Percentiles rank a stretch among this genome's conserved stretches.
phyloP scores from a whole-genome alignment of 805 yeast genomes.

The Millerozyma miso region DNA sequence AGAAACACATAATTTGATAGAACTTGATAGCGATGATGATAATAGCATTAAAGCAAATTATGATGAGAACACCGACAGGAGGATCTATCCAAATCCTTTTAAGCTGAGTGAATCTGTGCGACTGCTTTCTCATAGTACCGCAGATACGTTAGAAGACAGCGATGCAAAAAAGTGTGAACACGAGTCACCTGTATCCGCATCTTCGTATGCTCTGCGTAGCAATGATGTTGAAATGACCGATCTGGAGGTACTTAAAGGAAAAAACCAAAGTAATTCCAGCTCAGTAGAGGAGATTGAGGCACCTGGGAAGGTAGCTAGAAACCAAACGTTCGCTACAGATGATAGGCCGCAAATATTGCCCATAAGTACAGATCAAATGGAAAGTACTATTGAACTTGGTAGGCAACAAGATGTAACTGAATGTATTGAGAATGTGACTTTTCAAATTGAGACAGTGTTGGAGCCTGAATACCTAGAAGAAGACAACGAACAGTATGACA shows the following conservation, averaged over 20 bases:
- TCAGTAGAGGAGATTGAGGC: slow-evolving; percentile 1
- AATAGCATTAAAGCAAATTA: too few relatives aligned
- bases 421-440: slow-evolving; percentile 89
- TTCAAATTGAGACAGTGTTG: slow-evolving; percentile 85
- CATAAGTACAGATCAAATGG: slow-evolving; percentile 61
- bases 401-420: slow-evolving; percentile 98
- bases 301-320: not conserved
- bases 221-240: slow-evolving; percentile 7
- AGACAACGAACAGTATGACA: slow-evolving; percentile 77
- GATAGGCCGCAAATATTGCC: slow-evolving; percentile 18
- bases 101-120: not conserved
- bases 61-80: too few relatives aligned
- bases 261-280: not conserved
- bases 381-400: slow-evolving; percentile 72
- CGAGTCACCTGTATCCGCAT: slow-evolving; percentile 1
- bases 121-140: not conserved
- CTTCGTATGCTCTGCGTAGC: not conserved
- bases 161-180: not conserved
- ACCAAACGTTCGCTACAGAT: not conserved
- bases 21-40: not conserved
- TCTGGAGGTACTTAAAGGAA: slow-evolving; percentile 5
- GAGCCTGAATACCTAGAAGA: slow-evolving; percentile 59
- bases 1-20: not conserved
- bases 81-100: not conserved
- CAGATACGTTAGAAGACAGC: not conserved